Evolutionary conservation across 495 filamentous ascomycete species (phyloP).

Genomic region (Penicillium pulvis): DNA sequence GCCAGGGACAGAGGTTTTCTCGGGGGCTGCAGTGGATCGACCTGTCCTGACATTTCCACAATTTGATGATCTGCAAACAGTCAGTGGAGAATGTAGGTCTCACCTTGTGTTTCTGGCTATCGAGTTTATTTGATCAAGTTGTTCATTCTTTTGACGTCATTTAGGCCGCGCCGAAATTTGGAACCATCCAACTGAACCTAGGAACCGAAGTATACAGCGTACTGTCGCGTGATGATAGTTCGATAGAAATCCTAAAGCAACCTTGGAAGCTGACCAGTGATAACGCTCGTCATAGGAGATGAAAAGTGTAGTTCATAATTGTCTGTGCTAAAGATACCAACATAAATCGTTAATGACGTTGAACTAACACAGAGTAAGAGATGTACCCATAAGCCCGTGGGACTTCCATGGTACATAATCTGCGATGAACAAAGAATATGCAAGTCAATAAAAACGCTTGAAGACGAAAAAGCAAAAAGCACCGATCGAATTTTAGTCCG

Average conservation of each 20-base stretch:
- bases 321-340: background rate
- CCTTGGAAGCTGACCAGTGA: too few species aligned
- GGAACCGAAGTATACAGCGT: background rate
- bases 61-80: background rate
- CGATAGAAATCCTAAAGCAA: background rate
- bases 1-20: slow-evolving; percentile 19
- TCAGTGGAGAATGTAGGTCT: background rate
- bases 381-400: background rate
- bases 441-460: background rate
- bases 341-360: background rate
- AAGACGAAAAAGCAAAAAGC: background rate
- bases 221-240: background rate
- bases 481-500: too few species aligned
- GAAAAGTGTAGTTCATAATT: background rate
- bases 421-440: background rate
- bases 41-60: background rate
- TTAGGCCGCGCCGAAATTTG: background rate
- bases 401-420: background rate
- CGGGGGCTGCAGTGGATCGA: slow-evolving; percentile 6
- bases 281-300: background rate
- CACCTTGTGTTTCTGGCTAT: background rate
- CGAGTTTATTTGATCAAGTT: background rate
- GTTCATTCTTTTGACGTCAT: background rate
- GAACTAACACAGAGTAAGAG: background rate
- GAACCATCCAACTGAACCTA: background rate